These are phyloP conservation scores for Pichia sp. DNA, from an alignment of 1,139 yeast genomes.

Conservation along the genomic window DNA sequence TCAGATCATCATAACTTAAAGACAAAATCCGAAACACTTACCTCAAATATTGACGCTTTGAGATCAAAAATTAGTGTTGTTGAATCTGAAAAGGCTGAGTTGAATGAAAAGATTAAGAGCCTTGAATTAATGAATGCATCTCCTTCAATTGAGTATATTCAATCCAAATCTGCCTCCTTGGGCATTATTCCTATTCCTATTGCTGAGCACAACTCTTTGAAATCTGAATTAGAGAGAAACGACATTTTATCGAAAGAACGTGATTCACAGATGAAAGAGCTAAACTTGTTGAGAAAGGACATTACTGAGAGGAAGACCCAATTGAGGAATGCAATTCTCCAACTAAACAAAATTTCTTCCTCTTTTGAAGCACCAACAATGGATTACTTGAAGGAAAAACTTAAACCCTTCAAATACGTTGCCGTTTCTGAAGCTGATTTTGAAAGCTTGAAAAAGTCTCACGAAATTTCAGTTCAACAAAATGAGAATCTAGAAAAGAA, in stretches of 20 bases:
- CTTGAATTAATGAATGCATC: constrained; percentile 7
- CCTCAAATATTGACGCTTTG: constrained; percentile 1
- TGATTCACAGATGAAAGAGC: constrained; percentile 7
- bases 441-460: background rate
- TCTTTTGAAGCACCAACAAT: constrained; percentile 13
- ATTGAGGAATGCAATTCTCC: background rate
- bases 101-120: constrained; percentile 8
- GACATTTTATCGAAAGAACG: constrained; percentile 9
- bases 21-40: background rate
- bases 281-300: constrained; percentile 7
- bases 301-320: constrained; percentile 4
- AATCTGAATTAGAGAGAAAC: constrained; percentile 9
- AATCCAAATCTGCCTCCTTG: constrained; percentile 27
- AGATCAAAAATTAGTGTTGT: constrained; percentile 4
- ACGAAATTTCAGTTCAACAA: background rate
- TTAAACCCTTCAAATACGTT: background rate
- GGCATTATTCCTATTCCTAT: constrained; percentile 28
- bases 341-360: constrained; percentile 4
- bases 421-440: constrained; percentile 1
- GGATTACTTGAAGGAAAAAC: constrained; percentile 15
- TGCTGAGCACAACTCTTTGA: constrained; percentile 30
- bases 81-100: constrained; percentile 9
- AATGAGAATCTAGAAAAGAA: background rate
- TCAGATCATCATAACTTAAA: constrained; percentile 25
- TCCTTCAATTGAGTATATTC: constrained; percentile 34